phyloP scores from a whole-genome alignment of 345 rosid genomes.

The Salix brachista region DNA sequence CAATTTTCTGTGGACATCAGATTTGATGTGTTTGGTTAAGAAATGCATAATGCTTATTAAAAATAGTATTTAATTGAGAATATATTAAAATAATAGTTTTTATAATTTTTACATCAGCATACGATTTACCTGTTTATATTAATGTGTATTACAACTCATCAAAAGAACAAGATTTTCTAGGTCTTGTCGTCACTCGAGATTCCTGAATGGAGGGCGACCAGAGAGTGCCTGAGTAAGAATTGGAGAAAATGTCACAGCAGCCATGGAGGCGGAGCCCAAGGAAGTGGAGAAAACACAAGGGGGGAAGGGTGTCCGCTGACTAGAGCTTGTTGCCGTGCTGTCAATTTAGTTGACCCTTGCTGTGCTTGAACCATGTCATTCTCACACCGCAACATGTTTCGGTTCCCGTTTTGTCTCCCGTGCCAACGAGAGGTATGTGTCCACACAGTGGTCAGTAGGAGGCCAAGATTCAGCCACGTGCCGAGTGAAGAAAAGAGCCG shows the following conservation, averaged over 20 bases:
- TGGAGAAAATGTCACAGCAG: background rate
- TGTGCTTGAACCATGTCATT: conserved; percentile 7
- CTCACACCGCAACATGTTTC: background rate
- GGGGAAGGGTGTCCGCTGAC: background rate
- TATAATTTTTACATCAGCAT: too few relatives aligned
- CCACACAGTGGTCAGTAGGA: background rate
- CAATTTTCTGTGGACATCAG: too few relatives aligned
- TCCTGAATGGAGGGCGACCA: background rate
- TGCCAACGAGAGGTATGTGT: background rate
- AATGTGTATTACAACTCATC: background rate
- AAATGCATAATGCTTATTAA: too few relatives aligned
- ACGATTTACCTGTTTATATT: too few relatives aligned
- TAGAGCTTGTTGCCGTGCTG: background rate
- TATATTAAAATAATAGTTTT: too few relatives aligned
- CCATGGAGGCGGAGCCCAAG: background rate
- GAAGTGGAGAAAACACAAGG: background rate
- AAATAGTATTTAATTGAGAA: too few relatives aligned
- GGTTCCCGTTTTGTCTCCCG: conserved; percentile 4
- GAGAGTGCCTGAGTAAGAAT: background rate
- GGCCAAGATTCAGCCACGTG: conserved; percentile 28
- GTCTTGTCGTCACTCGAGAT: background rate
- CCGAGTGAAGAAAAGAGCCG: conserved; percentile 35
- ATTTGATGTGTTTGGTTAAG: too few relatives aligned
- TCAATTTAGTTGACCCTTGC: background rate
- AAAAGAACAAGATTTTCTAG: background rate